These are phyloP conservation scores for Ambrosiella xylebori DNA, from an alignment of 2,329 filamentous ascomycete genomes.

Conservation along the genomic window DNA sequence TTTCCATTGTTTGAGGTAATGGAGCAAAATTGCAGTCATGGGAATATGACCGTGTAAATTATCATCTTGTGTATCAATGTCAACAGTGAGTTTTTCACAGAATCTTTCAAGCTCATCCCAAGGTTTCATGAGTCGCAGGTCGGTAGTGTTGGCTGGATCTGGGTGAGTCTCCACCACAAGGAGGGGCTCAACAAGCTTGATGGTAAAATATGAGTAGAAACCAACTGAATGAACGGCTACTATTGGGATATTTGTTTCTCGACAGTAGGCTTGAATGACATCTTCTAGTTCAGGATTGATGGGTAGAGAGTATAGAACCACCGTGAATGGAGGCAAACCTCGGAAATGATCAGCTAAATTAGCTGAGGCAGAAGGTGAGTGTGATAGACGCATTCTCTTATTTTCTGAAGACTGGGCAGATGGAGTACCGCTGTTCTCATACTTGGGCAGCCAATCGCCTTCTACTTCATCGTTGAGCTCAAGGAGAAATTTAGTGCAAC, in stretches of 20 bases:
- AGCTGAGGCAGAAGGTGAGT: constrained; percentile 15
- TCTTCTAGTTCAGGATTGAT: constrained; percentile 27
- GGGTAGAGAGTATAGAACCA: constrained; percentile 38
- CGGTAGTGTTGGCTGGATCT: constrained; percentile 66
- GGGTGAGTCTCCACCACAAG: constrained; percentile 94
- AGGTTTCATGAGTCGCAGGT: constrained; percentile 66
- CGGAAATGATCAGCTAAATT: constrained; percentile 24
- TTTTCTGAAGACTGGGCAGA: constrained; percentile 17
- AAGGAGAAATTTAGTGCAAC: constrained; percentile 56
- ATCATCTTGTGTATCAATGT: constrained; percentile 52
- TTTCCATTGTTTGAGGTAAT: constrained; percentile 74
- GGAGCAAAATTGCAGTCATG: constrained; percentile 64
- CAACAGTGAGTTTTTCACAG: constrained; percentile 44
- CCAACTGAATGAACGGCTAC: constrained; percentile 78
- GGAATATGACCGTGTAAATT: constrained; percentile 87
- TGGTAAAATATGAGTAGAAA: constrained; percentile 80
- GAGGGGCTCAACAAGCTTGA: constrained; percentile 60
- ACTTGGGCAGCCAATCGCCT: constrained; percentile 48
- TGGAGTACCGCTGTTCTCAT: neutral
- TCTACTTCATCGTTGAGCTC: constrained; percentile 89
- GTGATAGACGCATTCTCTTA: constrained; percentile 9
- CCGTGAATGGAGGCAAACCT: constrained; percentile 28
- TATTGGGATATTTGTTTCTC: constrained; percentile 48
- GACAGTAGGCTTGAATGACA: constrained; percentile 30
- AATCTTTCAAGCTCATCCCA: constrained; percentile 69